Percentiles rank a stretch among this genome's conserved stretches.
Evolutionary conservation across 2,329 filamentous ascomycete genomes (phyloP).

Genomic region (Cytospora schulzeri): DNA sequence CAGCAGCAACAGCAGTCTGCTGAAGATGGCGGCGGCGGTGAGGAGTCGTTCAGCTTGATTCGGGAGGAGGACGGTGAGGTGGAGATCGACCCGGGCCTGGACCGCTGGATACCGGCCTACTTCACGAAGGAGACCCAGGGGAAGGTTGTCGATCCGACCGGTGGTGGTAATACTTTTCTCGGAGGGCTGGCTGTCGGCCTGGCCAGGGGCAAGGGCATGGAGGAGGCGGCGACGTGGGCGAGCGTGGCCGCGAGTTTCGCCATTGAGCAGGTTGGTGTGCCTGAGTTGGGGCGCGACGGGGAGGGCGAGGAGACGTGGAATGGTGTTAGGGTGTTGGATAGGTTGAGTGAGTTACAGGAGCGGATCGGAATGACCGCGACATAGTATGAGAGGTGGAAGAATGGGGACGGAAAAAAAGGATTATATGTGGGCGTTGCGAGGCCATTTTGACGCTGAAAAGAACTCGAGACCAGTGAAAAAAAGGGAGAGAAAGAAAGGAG

Average conservation of each 20-base stretch:
- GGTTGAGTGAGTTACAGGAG: slow-evolving; percentile 54
- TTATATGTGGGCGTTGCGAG: not conserved
- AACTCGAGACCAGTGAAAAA: not conserved
- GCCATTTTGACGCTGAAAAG: not conserved
- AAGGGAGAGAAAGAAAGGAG: not conserved
- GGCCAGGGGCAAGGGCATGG: slow-evolving; percentile 60
- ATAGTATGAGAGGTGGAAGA: not conserved
- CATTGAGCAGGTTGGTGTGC: slow-evolving; percentile 92
- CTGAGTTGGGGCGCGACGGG: slow-evolving; percentile 52
- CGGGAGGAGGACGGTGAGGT: slow-evolving; percentile 49
- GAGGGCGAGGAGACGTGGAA: slow-evolving; percentile 63
- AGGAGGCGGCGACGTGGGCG: slow-evolving; percentile 76
- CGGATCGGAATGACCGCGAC: slow-evolving; percentile 34
- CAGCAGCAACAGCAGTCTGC: slow-evolving; percentile 35
- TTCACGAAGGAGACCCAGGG: slow-evolving; percentile 46
- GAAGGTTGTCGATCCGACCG: slow-evolving; percentile 86
- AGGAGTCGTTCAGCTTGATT: slow-evolving; percentile 47
- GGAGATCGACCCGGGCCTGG: slow-evolving; percentile 64
- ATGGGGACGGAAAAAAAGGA: not conserved
- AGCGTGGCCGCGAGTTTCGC: slow-evolving; percentile 86
- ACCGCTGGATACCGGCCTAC: slow-evolving; percentile 79
- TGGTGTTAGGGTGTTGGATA: slow-evolving; percentile 53
- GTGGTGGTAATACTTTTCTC: slow-evolving; percentile 89
- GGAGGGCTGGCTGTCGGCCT: slow-evolving; percentile 61
- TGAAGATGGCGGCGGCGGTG: slow-evolving; percentile 4